These are phyloP conservation scores for Cryphonectria parasitica DNA, from an alignment of 2,329 filamentous ascomycete species.

Conservation along the genomic window DNA sequence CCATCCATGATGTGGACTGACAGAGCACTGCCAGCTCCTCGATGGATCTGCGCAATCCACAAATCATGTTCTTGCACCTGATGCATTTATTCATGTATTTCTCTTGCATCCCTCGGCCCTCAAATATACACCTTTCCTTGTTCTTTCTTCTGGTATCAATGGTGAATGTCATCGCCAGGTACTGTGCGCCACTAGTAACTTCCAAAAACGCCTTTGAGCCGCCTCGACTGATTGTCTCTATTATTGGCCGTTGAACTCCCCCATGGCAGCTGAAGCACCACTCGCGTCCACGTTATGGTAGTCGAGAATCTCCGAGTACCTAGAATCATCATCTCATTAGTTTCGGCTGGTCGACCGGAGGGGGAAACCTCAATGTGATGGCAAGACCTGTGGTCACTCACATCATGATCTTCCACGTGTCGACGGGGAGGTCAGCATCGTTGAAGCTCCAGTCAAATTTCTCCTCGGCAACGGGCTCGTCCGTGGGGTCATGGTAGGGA, in stretches of 20 bases:
- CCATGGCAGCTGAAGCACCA: constrained; percentile 41
- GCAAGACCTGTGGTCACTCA: constrained; percentile 51
- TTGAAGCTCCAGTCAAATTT: constrained; percentile 99
- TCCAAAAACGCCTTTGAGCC: background rate
- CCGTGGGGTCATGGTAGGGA: constrained; percentile 95
- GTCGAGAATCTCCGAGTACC: constrained; percentile 98
- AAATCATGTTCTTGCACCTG: constrained; percentile 21
- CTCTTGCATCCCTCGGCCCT: constrained; percentile 20
- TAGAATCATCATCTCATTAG: constrained; percentile 43
- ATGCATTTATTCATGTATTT: constrained; percentile 24
- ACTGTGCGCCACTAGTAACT: constrained; percentile 21
- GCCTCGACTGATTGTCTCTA: background rate
- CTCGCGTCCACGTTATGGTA: constrained; percentile 88
- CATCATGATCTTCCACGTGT: constrained; percentile 99
- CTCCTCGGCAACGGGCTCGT: constrained; percentile 93
- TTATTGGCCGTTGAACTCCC: constrained; percentile 47
- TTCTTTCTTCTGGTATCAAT: constrained; percentile 27
- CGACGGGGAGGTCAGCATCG: constrained; percentile 93
- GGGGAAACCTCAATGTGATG: too few species aligned
- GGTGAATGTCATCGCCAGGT: constrained; percentile 22
- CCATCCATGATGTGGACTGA: constrained; percentile 15
- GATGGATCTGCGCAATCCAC: background rate
- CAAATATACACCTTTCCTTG: constrained; percentile 11
- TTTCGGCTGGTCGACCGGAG: background rate
- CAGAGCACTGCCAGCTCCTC: background rate